phyloP scores from a whole-genome alignment of 345 rosid species.

The Ceriops decandra region DNA sequence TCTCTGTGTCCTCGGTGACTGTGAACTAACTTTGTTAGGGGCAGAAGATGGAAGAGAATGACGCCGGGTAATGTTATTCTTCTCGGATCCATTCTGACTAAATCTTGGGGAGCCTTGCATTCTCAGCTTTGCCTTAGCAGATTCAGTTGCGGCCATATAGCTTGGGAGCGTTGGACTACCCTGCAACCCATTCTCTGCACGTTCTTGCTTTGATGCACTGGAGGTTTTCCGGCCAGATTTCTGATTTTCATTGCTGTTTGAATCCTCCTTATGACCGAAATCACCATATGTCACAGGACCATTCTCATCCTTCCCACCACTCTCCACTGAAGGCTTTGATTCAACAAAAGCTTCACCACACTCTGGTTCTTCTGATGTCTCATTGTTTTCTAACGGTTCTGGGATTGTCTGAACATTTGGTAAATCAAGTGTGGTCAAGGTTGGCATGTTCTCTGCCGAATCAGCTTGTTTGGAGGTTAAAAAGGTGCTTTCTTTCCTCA shows the following conservation, averaged over 20 bases:
- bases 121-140: constrained; percentile 28
- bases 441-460: background rate
- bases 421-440: background rate
- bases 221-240: constrained; percentile 22
- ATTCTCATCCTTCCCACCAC: constrained; percentile 4
- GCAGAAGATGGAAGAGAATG: constrained; percentile 20
- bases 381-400: background rate
- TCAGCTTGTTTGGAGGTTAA: background rate
- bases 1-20: constrained; percentile 22
- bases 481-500: constrained; percentile 6
- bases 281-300: constrained; percentile 7
- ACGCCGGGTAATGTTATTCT: constrained; percentile 15
- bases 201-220: constrained; percentile 20
- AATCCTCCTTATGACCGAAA: constrained; percentile 11
- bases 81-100: constrained; percentile 20
- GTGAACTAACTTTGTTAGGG: constrained; percentile 14
- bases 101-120: constrained; percentile 21
- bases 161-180: constrained; percentile 15
- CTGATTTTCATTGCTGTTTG: constrained; percentile 3
- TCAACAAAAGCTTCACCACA: background rate
- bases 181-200: constrained; percentile 8
- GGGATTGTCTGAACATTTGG: background rate
- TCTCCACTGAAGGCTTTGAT: background rate
- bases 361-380: background rate
- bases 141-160: constrained; percentile 34